These are phyloP conservation scores for Calocybe indica DNA, from an alignment of 768 basidiomycete genomes.

Conservation along the genomic window DNA sequence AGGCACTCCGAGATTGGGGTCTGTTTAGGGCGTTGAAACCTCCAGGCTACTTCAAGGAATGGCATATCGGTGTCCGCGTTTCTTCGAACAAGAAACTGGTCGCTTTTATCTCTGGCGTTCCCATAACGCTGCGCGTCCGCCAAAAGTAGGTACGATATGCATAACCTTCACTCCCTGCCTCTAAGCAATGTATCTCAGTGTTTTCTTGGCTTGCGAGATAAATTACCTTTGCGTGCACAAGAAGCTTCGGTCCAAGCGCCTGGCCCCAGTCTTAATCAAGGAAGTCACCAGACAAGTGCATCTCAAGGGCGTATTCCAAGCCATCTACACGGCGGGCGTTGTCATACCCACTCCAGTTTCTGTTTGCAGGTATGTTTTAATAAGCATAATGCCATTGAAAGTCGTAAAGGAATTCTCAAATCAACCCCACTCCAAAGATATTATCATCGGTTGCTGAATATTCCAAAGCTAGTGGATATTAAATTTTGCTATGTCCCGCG, in stretches of 20 bases:
- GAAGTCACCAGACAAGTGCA: conserved; percentile 93
- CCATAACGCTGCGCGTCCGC: conserved; percentile 80
- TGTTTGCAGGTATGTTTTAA: conserved; percentile 60
- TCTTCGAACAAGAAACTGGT: conserved; percentile 88
- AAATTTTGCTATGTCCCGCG: conserved; percentile 86
- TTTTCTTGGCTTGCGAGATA: conserved; percentile 78
- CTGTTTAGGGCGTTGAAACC: conserved; percentile 81
- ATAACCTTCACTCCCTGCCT: background rate
- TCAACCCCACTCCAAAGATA: conserved; percentile 44
- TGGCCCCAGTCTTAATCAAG: conserved; percentile 95
- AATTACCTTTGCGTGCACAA: conserved; percentile 98
- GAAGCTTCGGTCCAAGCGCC: conserved; percentile 90
- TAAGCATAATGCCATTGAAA: no score
- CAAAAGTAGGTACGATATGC: conserved; percentile 50
- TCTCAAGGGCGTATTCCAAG: conserved; percentile 89
- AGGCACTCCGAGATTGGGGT: conserved; percentile 1
- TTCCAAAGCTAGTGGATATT: conserved; percentile 87
- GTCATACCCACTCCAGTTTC: conserved; percentile 92
- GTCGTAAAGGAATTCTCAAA: no score
- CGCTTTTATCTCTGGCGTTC: conserved; percentile 93
- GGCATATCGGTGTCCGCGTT: conserved; percentile 95
- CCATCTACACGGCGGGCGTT: conserved; percentile 93
- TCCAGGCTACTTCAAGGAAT: conserved; percentile 88
- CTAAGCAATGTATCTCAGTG: conserved; percentile 4
- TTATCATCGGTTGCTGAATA: conserved; percentile 86